Conservation (phyloP, 768 basidiomycete species). For the Cystobasidium onofrii region DNA sequence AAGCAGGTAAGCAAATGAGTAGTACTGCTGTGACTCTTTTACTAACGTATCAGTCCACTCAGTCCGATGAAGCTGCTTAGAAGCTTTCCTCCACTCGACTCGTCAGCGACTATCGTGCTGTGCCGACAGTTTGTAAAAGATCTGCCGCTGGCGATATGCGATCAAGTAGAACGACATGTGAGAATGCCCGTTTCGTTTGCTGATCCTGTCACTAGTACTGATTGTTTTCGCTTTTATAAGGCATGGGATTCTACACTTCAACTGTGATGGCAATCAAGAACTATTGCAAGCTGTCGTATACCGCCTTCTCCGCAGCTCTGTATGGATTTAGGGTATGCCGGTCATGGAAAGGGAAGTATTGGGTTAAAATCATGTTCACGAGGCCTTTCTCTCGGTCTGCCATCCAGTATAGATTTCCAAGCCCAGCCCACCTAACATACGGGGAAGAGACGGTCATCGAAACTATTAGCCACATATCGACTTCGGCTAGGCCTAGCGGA, state of each 20-base stretch:
- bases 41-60: not conserved
- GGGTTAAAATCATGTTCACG: conserved; percentile 23
- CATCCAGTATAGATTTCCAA: conserved; percentile 30
- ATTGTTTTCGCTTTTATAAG: not conserved
- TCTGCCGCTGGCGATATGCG: conserved; percentile 74
- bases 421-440: not conserved
- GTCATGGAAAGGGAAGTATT: conserved; percentile 27
- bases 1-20: conserved; percentile 50
- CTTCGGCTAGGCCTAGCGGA: not conserved
- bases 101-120: conserved; percentile 77
- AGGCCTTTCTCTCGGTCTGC: conserved; percentile 30
- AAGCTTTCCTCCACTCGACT: conserved; percentile 85
- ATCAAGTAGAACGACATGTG: conserved; percentile 71
- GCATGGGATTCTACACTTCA: not conserved
- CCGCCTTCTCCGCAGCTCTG: conserved; percentile 28
- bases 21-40: not conserved
- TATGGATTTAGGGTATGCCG: conserved; percentile 15
- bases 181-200: not conserved
- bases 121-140: conserved; percentile 90
- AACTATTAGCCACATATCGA: not conserved
- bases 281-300: conserved; percentile 16
- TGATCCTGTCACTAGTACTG: not conserved
- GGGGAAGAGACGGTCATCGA: no score
- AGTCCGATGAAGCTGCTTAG: conserved; percentile 92
- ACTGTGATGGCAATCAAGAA: not conserved